Conservation (phyloP, 2,329 filamentous ascomycete species). For the Aspergillus sojae region DNA sequence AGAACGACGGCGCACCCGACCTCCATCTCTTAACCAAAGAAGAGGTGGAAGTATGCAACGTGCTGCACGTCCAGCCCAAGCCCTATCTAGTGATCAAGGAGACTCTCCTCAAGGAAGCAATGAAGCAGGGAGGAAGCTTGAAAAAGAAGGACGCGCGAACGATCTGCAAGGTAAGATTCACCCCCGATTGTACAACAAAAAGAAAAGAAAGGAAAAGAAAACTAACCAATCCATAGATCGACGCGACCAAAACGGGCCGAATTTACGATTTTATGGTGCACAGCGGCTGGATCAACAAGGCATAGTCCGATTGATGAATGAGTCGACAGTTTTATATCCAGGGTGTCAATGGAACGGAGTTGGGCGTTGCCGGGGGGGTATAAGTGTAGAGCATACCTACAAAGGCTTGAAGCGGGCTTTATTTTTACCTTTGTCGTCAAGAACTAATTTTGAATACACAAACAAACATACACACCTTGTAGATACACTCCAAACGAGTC, state of each 20-base stretch:
- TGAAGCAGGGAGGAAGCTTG: slow-evolving; percentile 81
- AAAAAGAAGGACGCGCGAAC: slow-evolving; percentile 95
- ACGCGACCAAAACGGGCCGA: slow-evolving; percentile 79
- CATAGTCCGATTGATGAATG: slow-evolving; percentile 46
- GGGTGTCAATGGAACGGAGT: slow-evolving; percentile 10
- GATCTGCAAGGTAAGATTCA: slow-evolving; percentile 62
- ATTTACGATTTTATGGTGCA: slow-evolving; percentile 96
- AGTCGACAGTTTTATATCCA: slow-evolving; percentile 8
- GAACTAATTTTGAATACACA: not conserved
- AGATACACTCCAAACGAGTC: not conserved
- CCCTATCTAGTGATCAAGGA: slow-evolving; percentile 95
- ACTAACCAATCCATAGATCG: slow-evolving; percentile 55
- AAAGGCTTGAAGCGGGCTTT: slow-evolving; percentile 1
- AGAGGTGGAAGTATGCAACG: slow-evolving; percentile 83
- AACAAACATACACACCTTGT: not conserved
- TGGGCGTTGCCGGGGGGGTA: slow-evolving; percentile 15
- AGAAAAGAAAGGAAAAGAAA: not conserved
- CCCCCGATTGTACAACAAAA: not conserved
- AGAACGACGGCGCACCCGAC: slow-evolving; percentile 74
- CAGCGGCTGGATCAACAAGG: slow-evolving; percentile 88
- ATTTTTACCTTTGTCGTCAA: not conserved
- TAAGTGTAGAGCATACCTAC: not conserved
- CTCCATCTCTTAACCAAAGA: slow-evolving; percentile 82
- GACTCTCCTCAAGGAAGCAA: slow-evolving; percentile 83
- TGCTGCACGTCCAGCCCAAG: slow-evolving; percentile 85